Conservation (phyloP, 2,329 filamentous ascomycete genomes). For the Davidsoniella eucalypti region DNA sequence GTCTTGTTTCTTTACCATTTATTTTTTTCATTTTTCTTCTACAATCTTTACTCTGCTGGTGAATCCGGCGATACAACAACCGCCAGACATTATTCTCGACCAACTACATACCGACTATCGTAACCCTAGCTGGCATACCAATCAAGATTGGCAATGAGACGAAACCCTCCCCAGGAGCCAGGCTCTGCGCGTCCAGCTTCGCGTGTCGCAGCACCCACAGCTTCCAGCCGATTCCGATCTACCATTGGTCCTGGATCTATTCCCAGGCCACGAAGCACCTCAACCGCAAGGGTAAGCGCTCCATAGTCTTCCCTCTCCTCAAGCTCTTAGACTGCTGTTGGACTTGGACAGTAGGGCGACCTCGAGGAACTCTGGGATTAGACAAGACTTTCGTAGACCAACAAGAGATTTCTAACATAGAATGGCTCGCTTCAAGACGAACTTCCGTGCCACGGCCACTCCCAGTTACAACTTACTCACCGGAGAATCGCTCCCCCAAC, state of each 20-base stretch:
- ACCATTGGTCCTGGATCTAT: slow-evolving; percentile 8
- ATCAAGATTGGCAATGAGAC: slow-evolving; percentile 3
- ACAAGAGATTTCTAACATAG: slow-evolving; percentile 13
- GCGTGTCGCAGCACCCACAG: slow-evolving; percentile 10
- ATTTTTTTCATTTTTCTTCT: too few relatives aligned
- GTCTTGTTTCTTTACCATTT: too few relatives aligned
- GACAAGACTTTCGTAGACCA: slow-evolving; percentile 19
- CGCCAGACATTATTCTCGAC: neutral
- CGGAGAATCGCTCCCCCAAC: slow-evolving; percentile 22
- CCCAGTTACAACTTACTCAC: slow-evolving; percentile 44
- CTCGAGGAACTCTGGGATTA: neutral
- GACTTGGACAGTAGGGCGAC: too few relatives aligned
- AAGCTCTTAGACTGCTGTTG: too few relatives aligned
- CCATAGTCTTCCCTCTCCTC: neutral
- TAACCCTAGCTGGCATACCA: neutral
- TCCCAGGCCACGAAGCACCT: slow-evolving; percentile 7
- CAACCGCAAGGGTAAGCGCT: slow-evolving; percentile 6
- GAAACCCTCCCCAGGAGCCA: slow-evolving; percentile 7
- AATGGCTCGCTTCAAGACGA: neutral
- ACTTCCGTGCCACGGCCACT: slow-evolving; percentile 8
- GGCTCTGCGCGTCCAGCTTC: slow-evolving; percentile 11
- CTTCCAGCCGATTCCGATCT: slow-evolving; percentile 6
- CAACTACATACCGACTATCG: neutral
- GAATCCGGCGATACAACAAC: neutral
- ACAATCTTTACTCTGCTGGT: neutral